A percentile compares a stretch with the other conserved stretches of the same genome.
Evolutionary conservation across 2,329 filamentous ascomycete genomes (phyloP).

Genomic region (Pseudopyricularia cyperi): DNA sequence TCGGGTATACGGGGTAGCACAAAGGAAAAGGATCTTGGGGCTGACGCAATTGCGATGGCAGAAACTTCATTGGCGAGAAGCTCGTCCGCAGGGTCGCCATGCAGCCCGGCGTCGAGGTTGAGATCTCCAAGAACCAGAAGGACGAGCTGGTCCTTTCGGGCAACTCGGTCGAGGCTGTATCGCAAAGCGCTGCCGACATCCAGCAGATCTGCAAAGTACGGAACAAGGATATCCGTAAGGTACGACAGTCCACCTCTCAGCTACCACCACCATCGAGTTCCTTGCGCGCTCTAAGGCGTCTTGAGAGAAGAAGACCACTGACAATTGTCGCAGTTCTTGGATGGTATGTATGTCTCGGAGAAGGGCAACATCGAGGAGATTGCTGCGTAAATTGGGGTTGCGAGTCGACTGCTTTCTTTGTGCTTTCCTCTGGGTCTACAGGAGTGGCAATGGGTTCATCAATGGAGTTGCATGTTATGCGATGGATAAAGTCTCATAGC

Average conservation of each 20-base stretch:
- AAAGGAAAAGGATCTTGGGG: no score
- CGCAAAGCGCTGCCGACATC: conserved; percentile 96
- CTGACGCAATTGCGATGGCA: conserved; percentile 18
- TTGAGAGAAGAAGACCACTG: neutral
- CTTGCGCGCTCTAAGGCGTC: neutral
- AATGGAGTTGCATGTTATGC: conserved; percentile 42
- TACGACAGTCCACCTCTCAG: conserved; percentile 16
- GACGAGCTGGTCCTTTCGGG: conserved; percentile 88
- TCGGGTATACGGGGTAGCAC: no score
- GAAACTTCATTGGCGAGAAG: conserved; percentile 99
- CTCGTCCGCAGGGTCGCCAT: conserved; percentile 86
- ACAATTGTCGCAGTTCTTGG: conserved; percentile 64
- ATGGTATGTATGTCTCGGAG: conserved; percentile 99
- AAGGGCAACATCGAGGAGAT: conserved; percentile 84
- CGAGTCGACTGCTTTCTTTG: conserved; percentile 18
- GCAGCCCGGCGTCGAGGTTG: conserved; percentile 80
- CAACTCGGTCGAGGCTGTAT: conserved; percentile 95
- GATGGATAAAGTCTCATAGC: conserved; percentile 18
- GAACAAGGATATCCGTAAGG: conserved; percentile 99
- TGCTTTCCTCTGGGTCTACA: conserved; percentile 43
- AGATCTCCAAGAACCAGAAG: conserved; percentile 86
- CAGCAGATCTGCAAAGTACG: conserved; percentile 96
- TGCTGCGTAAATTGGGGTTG: conserved; percentile 22
- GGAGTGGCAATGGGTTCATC: conserved; percentile 49
- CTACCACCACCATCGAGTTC: neutral